Evolutionary conservation across 2,329 filamentous ascomycete genomes (phyloP), one percentile per base, ranked within the genome.

Genomic region (Phialocephala sp.): DNA sequence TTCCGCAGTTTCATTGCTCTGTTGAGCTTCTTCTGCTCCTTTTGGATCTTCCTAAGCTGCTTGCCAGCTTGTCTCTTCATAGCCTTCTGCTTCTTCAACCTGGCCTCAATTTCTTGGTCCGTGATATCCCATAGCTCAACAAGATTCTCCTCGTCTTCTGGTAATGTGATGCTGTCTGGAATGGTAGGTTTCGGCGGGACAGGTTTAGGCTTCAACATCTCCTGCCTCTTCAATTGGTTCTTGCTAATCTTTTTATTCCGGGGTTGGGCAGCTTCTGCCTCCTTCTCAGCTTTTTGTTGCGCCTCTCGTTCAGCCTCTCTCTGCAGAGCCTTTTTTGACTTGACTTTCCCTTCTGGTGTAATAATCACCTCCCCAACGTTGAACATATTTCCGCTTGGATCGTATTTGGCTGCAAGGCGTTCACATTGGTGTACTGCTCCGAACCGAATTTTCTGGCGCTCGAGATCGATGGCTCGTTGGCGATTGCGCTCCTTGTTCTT

Each of bases 401-500:
- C 76, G 58, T 77, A 69, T 24, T 71, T 68, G 9, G 73, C 73
- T n/a, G 76, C 75, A 32, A 77, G 55, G 32, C 64, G 66, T 63
- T 77, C 72, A 11, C 66, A 73, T 63, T 76, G 75, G 22, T 67
- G 64, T n/a, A 77, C 64, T 39, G 76, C 76, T 59, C 72, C 71
- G n/a, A 54, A 37, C 32, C 68, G 71, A 52, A 77, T 76, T 59
- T 71, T 74, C 32, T 72, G 68, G 41, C 76, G 69, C 66, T 77
- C 76, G 15, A 66, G 27, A n/a, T 75, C 72, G 56, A 77, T 76
- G 22, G 64, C 71, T 20, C 75, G 73, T 52, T 69, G 55, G 24
- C 68, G 68, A 61, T 77, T 77, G 8, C 75, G 73, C n/a, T 77
- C 76, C 39, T 75, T 72, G 43, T 77, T 77, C 50, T 76, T 77